Percentiles rank a stretch among this genome's conserved stretches.
phyloP scores from a whole-genome alignment of 768 basidiomycete species.

The Agaricus subrufescens region DNA sequence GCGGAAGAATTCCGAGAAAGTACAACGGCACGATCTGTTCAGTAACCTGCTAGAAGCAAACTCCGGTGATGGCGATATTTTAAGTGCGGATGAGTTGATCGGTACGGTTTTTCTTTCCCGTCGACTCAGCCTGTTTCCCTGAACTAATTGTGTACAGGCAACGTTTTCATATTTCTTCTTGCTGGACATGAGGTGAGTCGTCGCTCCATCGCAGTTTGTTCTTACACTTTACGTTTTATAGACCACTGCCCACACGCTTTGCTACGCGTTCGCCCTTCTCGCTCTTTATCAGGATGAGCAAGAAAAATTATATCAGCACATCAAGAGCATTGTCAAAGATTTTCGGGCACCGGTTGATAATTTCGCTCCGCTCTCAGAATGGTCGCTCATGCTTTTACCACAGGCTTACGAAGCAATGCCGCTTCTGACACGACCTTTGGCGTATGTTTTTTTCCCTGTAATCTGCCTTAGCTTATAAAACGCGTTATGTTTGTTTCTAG shows the following conservation, averaged over 20 bases:
- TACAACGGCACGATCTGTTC: slow-evolving; percentile 44
- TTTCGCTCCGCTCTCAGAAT: no score
- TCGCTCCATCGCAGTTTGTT: background rate
- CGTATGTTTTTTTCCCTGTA: slow-evolving; percentile 16
- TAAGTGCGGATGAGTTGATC: slow-evolving; percentile 37
- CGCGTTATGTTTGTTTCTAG: slow-evolving; percentile 14
- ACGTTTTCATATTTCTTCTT: slow-evolving; percentile 42
- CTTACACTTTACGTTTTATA: slow-evolving; percentile 6
- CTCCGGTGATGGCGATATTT: slow-evolving; percentile 25
- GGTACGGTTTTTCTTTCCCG: slow-evolving; percentile 14
- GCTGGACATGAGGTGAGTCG: slow-evolving; percentile 50
- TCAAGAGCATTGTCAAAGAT: slow-evolving; percentile 20
- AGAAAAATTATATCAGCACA: slow-evolving; percentile 36
- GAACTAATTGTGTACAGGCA: slow-evolving; percentile 19
- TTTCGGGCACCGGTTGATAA: slow-evolving; percentile 11
- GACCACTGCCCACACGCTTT: slow-evolving; percentile 36
- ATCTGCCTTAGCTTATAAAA: background rate
- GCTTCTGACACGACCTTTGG: slow-evolving; percentile 25
- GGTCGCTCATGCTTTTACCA: no score
- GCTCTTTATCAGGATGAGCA: slow-evolving; percentile 42
- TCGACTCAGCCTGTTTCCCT: no score
- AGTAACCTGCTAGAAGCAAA: slow-evolving; percentile 45
- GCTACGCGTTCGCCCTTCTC: slow-evolving; percentile 35
- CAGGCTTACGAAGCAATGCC: slow-evolving; percentile 28
- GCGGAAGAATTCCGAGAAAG: slow-evolving; percentile 29